phyloP scores from a whole-genome alignment of 805 yeast species.

The Candida peoriensis region DNA sequence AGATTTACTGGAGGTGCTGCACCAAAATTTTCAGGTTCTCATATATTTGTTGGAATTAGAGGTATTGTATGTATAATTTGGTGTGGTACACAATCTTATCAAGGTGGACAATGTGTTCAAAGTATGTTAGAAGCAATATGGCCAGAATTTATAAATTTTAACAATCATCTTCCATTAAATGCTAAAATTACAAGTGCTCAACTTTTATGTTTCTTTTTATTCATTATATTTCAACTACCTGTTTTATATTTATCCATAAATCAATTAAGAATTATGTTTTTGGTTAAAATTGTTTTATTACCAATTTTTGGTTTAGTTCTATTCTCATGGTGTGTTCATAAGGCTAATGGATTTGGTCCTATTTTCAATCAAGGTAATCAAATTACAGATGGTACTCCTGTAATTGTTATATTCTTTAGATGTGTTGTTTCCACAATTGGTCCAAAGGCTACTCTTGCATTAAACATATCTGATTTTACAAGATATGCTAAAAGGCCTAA shows the following conservation, averaged over 20 bases:
- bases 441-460: conserved; percentile 32
- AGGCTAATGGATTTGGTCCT: conserved; percentile 25
- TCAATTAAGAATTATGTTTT: conserved; percentile 31
- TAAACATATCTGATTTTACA: conserved; percentile 35
- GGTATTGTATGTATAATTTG: conserved; percentile 38
- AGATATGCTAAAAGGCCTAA: conserved; percentile 30
- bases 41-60: conserved; percentile 27
- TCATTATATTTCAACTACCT: conserved; percentile 29
- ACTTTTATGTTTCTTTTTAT: conserved; percentile 30
- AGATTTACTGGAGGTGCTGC: conserved; percentile 32
- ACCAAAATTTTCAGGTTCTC: conserved; percentile 29
- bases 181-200: conserved; percentile 25
- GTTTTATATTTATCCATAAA: conserved; percentile 29
- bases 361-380: conserved; percentile 18
- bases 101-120: conserved; percentile 70
- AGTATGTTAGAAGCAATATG: conserved; percentile 62
- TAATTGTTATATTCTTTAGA: conserved; percentile 20
- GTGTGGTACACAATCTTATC: conserved; percentile 71
- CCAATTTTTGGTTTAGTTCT: conserved; percentile 28
- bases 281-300: conserved; percentile 27
- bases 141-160: conserved; percentile 35
- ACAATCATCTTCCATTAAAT: conserved; percentile 27
- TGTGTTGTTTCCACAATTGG: conserved; percentile 29
- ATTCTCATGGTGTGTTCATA: conserved; percentile 28
- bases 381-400: conserved; percentile 22